phyloP scores from a whole-genome alignment of 306 rosid species.

The Pyrus pyrifolia region DNA sequence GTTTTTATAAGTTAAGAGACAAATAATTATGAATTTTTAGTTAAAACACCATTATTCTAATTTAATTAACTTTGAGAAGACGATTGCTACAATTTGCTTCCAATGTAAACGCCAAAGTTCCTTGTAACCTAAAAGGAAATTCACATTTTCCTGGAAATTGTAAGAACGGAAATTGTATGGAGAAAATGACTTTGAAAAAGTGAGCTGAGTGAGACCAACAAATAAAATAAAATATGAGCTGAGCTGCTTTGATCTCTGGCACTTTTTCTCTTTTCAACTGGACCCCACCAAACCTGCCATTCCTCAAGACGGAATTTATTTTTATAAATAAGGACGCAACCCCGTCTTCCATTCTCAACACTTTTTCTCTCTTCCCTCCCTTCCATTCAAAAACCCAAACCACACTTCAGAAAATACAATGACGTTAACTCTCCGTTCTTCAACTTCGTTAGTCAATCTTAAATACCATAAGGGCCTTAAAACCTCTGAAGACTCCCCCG shows the following conservation, averaged over 20 bases:
- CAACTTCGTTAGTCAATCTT: constrained; percentile 46
- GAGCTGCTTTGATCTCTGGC: constrained; percentile 30
- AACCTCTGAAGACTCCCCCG: constrained; percentile 19
- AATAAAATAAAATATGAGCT: neutral
- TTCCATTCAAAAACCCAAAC: neutral
- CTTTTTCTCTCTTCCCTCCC: constrained; percentile 2
- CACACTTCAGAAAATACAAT: constrained; percentile 17
- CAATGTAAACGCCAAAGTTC: too few relatives aligned
- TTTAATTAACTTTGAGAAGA: too few relatives aligned
- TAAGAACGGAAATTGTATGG: constrained; percentile 30
- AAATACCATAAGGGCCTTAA: constrained; percentile 39
- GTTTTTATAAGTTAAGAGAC: too few relatives aligned
- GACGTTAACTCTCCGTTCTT: constrained; percentile 59
- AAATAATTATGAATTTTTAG: too few relatives aligned
- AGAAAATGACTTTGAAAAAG: constrained; percentile 14
- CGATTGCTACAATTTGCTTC: too few relatives aligned
- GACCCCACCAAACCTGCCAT: constrained; percentile 20
- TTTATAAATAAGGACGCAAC: constrained; percentile 24
- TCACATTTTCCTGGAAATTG: neutral
- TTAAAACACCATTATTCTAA: too few relatives aligned
- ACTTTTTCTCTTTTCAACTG: constrained; percentile 37
- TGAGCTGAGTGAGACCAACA: neutral
- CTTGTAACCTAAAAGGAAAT: neutral
- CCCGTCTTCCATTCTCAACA: constrained; percentile 20
- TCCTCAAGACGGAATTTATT: neutral